Evolutionary conservation across 768 basidiomycete species (phyloP).

Genomic region (Lentinula raphanica): DNA sequence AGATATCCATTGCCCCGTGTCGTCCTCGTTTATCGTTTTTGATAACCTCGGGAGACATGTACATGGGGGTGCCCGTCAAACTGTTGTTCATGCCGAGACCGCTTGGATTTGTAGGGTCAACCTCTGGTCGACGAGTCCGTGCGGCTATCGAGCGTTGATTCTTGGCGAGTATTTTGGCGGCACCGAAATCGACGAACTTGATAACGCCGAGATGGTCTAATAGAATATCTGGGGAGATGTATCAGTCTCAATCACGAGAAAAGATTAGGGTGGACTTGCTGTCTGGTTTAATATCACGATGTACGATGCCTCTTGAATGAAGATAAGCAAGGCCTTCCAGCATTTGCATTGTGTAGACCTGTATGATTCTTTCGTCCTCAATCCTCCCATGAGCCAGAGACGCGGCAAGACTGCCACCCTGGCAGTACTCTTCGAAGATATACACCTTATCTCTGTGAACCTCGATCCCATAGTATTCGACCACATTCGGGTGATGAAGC

Average conservation of each 20-base stretch:
- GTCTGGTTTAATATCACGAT: slow-evolving; percentile 97
- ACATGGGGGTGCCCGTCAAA: slow-evolving; percentile 97
- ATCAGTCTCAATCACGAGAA: slow-evolving; percentile 6
- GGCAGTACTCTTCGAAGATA: slow-evolving; percentile 98
- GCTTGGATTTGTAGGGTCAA: slow-evolving; percentile 23
- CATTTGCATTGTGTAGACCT: slow-evolving; percentile 96
- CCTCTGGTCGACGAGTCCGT: slow-evolving; percentile 58
- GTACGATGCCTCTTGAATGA: slow-evolving; percentile 87
- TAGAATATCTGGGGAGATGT: slow-evolving; percentile 70
- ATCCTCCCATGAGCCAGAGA: slow-evolving; percentile 90
- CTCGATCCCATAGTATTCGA: slow-evolving; percentile 98
- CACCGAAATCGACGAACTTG: slow-evolving; percentile 97
- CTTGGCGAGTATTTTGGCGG: slow-evolving; percentile 92
- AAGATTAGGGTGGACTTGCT: slow-evolving; percentile 58
- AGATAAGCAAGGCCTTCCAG: slow-evolving; percentile 90
- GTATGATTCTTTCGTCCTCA: slow-evolving; percentile 93
- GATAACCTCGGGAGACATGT: slow-evolving; percentile 99
- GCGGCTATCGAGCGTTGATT: slow-evolving; percentile 77
- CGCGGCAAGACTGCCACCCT: slow-evolving; percentile 87
- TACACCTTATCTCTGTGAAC: slow-evolving; percentile 98
- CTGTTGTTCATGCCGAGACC: slow-evolving; percentile 68
- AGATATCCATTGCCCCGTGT: slow-evolving; percentile 96
- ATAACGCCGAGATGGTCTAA: slow-evolving; percentile 86
- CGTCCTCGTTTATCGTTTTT: slow-evolving; percentile 85
- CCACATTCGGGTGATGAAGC: slow-evolving; percentile 94